Base-by-base conservation (phyloP, 2,329 filamentous ascomycete species). In the Aspergillus costaricaensis region DNA sequence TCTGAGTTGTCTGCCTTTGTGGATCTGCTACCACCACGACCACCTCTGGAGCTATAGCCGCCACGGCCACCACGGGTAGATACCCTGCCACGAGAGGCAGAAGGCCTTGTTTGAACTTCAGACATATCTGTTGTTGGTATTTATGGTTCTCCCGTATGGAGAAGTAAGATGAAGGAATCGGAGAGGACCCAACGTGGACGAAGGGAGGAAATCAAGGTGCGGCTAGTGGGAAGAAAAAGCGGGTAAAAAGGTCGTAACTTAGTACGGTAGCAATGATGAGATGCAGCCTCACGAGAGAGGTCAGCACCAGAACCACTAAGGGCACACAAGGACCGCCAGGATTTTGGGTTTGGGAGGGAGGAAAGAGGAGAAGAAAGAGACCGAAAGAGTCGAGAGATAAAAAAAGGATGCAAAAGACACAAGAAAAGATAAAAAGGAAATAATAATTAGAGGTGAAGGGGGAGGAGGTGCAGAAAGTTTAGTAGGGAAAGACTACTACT, bases 61-160 rank as follows among this genome's bases (percentile, higher is more conserved):
- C 88, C 88, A 81, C 90, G 86, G 75, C 92, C 92, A 76, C 93
- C 93, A 79, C 94, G 90, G 80, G 88, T 86, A 78, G 92, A 90
- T 82, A 91, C 92, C 86, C 95, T 90, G 81, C 94, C 93, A 82
- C 94, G 91, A 68, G 83, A 88, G 81, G 91, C 88, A 79, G 88
- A 85, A 77, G 90, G 86, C 85, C 93, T 87, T 81, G 90, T 86
- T 85, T 92, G 90, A 82, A 91, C 87, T 86, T 98, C 94, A 86
- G 95, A 96, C 95, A 98, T 98, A 82, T 77, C 80, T 76, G 78
- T 80, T 61, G 73, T 77, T 66, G 61, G 75, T 73, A 65, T 66
- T 64, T 65, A 62, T 65, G 61, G 55, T 60, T 66, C 65, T 68
- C 66, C 62, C 64, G 67, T 63, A 67, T 65, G 70, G 66, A 67